These are phyloP conservation scores for Linnemannia elongata DNA, from an alignment of 192 early-diverging fungal species.

Conservation along the genomic window DNA sequence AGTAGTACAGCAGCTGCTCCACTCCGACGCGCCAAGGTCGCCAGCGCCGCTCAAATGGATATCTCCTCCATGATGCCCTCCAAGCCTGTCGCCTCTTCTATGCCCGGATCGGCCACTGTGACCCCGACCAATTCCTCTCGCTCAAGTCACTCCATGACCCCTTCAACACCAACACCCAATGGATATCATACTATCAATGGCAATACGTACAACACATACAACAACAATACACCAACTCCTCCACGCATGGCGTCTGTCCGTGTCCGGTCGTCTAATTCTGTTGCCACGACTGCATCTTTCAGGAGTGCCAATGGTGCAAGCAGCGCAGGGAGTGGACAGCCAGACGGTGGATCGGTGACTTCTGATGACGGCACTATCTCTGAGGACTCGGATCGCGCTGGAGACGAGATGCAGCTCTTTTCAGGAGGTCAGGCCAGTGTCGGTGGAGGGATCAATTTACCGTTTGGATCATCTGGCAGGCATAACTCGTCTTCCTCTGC, in stretches of 20 bases:
- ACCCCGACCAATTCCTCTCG: conserved; percentile 1
- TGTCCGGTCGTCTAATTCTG: conserved; percentile 35
- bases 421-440: conserved; percentile 36
- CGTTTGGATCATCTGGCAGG: conserved; percentile 10
- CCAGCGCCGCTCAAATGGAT: conserved; percentile 43
- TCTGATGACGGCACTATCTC: conserved; percentile 52
- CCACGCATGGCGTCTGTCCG: conserved; percentile 16
- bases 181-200: not conserved
- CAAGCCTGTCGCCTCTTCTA: not conserved
- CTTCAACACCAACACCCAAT: not conserved
- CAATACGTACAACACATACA: conserved; percentile 1
- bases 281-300: conserved; percentile 20
- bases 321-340: conserved; percentile 4
- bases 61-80: conserved; percentile 22
- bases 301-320: conserved; percentile 19
- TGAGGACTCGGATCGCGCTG: conserved; percentile 40
- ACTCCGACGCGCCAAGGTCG: conserved; percentile 30
- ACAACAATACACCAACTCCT: not conserved
- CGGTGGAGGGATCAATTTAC: conserved; percentile 29
- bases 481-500: not conserved
- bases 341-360: conserved; percentile 27
- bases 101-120: not conserved
- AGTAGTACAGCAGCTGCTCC: not conserved
- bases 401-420: conserved; percentile 42
- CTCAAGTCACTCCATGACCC: conserved; percentile 2